A percentile compares a stretch with the other conserved stretches of the same genome.
These are phyloP conservation scores for Neopestalotiopsis sp. DNA, from an alignment of 2,329 filamentous ascomycete genomes.

Conservation along the genomic window DNA sequence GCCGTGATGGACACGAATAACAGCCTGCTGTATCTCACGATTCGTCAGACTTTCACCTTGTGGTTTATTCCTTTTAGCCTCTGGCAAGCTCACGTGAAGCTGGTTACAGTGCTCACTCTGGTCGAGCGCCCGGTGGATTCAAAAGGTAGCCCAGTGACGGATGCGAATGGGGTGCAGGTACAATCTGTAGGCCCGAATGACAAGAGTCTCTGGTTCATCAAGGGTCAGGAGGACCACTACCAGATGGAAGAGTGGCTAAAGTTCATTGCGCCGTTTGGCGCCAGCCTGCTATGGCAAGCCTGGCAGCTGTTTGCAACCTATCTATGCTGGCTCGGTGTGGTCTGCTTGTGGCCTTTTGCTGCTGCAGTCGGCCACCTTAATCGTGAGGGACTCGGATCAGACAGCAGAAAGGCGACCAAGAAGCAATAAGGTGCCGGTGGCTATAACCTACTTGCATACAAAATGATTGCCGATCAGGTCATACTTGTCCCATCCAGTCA, in stretches of 20 bases:
- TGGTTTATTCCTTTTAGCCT: slow-evolving; percentile 73
- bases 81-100: slow-evolving; percentile 69
- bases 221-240: slow-evolving; percentile 81
- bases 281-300: slow-evolving; percentile 53
- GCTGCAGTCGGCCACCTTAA: neutral
- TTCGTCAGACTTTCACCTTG: slow-evolving; percentile 77
- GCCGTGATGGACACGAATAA: slow-evolving; percentile 71
- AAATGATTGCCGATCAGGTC: too few species aligned
- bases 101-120: slow-evolving; percentile 73
- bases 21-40: slow-evolving; percentile 73
- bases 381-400: neutral
- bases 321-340: slow-evolving; percentile 66
- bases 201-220: slow-evolving; percentile 69
- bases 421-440: slow-evolving; percentile 43
- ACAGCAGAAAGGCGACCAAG: slow-evolving; percentile 1
- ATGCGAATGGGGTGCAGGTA: slow-evolving; percentile 1
- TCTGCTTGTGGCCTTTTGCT: slow-evolving; percentile 33
- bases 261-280: slow-evolving; percentile 69
- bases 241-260: slow-evolving; percentile 77
- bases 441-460: too few species aligned
- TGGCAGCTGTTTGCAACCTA: slow-evolving; percentile 71
- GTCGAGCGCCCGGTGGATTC: slow-evolving; percentile 46
- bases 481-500: too few species aligned
- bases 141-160: slow-evolving; percentile 22
- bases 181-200: slow-evolving; percentile 33